phyloP scores from a whole-genome alignment of 129 eudicot species.

The Saposhnikovia divaricata region DNA sequence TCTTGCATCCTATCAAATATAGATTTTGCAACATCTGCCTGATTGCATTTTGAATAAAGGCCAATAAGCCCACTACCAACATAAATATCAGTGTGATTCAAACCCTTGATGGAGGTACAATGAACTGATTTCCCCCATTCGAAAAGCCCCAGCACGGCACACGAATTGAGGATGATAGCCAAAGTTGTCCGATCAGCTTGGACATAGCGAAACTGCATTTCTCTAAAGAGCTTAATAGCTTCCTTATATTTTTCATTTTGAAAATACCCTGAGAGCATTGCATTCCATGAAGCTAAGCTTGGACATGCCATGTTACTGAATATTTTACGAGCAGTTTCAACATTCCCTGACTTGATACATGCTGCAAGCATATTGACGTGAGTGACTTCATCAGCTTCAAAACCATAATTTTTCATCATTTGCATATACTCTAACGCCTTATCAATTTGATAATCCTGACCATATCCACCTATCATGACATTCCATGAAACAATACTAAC shows the following conservation, averaged over 20 bases:
- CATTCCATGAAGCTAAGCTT: constrained; percentile 69
- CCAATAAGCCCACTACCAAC: constrained; percentile 78
- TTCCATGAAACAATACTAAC: constrained; percentile 74
- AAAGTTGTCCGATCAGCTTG: constrained; percentile 63
- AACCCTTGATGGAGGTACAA: constrained; percentile 34
- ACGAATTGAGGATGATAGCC: constrained; percentile 55
- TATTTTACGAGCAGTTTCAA: constrained; percentile 38
- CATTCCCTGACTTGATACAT: constrained; percentile 56
- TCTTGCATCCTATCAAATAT: constrained; percentile 41
- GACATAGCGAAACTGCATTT: constrained; percentile 65
- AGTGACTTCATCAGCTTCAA: constrained; percentile 71
- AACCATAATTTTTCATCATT: constrained; percentile 46
- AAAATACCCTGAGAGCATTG: constrained; percentile 67
- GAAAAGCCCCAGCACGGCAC: constrained; percentile 54
- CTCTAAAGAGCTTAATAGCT: constrained; percentile 57
- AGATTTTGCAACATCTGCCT: constrained; percentile 38
- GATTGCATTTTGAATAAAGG: constrained; percentile 52
- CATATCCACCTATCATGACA: constrained; percentile 83
- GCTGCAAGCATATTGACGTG: constrained; percentile 51
- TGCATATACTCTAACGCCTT: constrained; percentile 51
- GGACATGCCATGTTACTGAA: constrained; percentile 52
- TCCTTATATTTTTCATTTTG: constrained; percentile 49
- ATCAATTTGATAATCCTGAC: constrained; percentile 31
- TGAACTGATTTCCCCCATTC: constrained; percentile 64
- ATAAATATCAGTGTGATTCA: constrained; percentile 37